Evolutionary conservation across 148 eudicot species (phyloP), one percentile per base, ranked within the genome.

Genomic region (Simmondsia chinensis): DNA sequence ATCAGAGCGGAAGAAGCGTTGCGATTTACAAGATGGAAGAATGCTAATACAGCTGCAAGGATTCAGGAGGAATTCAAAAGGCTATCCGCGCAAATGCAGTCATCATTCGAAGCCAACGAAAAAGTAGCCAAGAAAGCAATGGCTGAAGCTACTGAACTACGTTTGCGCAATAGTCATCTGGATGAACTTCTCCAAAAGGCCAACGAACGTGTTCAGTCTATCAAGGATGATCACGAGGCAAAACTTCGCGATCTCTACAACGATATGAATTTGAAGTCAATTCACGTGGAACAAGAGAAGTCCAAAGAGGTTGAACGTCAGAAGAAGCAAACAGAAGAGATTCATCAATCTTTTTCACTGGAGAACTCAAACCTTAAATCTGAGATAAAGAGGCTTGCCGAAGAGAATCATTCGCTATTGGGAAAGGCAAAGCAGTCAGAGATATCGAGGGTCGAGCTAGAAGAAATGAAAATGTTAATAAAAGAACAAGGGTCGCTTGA

Each of bases 1-100:
- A 75, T 86, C 58, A 53, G 37, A 69, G 96, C 96, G 30, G 96
- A 93, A 65, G 96, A 77, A 58, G 63, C 63, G 21, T 57, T 93
- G 47, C 74, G 73, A 61, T 63, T 77, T 62, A 64, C 69, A 31
- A 63, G 66, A 55, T 63, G 62, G 87, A 75, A 82, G 43, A 86
- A 86, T 74, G 82, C 73, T 15, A 75, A 65, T 18, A 77, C 84
- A 9, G 96, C 94, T 38, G 84, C 76, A 16, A 69, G 82, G 61
- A 70, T 93, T 39, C 96, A 82, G 54, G 88, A 80, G 24, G 99
- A 93, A 40, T 75, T 93, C 60, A 73, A 60, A 58, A 64, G 71
- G 50, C 59, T 86, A 1, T 82, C 81, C 2, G 35, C 54, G 28
- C 86, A 91, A 72, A 77, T 91, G 87, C 64, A 70, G 17, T 77